Conservation (phyloP, 352 stramenopile species). For the Pythium sukuiense region DNA sequence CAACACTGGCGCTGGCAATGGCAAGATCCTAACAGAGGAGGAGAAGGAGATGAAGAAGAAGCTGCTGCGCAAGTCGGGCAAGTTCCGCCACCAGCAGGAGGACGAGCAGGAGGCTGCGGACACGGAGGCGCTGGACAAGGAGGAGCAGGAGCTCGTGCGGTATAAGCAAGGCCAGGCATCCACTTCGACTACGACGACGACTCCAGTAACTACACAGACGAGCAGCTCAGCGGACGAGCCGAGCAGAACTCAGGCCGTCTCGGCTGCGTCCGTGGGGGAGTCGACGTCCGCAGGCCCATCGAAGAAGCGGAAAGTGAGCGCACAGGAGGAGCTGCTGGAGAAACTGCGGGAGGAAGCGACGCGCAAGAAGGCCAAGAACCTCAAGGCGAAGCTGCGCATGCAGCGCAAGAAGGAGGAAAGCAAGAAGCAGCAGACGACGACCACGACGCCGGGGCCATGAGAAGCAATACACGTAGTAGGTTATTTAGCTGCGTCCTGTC, state of each 20-base stretch:
- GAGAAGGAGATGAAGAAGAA: constrained; percentile 79
- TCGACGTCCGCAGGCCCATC: background rate
- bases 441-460: constrained; percentile 2
- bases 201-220: background rate
- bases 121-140: constrained; percentile 46
- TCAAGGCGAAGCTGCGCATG: constrained; percentile 69
- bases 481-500: background rate
- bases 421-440: constrained; percentile 25
- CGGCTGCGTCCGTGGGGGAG: background rate
- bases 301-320: constrained; percentile 67
- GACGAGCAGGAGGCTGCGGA: constrained; percentile 31
- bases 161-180: constrained; percentile 27
- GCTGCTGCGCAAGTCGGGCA: constrained; percentile 52
- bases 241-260: background rate
- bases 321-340: constrained; percentile 70
- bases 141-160: constrained; percentile 61
- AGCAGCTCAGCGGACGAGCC: background rate
- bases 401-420: constrained; percentile 77
- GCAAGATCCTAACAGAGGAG: constrained; percentile 45
- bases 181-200: background rate
- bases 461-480: background rate
- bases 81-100: constrained; percentile 36
- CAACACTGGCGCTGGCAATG: constrained; percentile 31
- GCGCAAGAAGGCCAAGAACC: constrained; percentile 73
- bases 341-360: constrained; percentile 62